phyloP scores from a whole-genome alignment of 2,329 filamentous ascomycete species.

The Mariannaea sp. region DNA sequence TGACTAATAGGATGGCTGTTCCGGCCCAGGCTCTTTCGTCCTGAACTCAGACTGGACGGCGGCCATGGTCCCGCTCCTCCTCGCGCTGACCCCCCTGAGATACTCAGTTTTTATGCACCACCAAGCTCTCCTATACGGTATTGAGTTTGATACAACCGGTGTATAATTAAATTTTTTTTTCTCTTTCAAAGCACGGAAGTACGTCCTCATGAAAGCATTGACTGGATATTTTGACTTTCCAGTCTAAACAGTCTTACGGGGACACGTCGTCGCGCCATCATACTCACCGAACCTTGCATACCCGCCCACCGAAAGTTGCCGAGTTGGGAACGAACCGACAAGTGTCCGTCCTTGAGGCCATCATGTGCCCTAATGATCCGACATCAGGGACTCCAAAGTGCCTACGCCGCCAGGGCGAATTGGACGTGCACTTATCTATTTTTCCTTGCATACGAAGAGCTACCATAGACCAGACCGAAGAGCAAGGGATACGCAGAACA shows the following conservation, averaged over 20 bases:
- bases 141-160: not conserved
- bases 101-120: slow-evolving; percentile 16
- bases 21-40: slow-evolving; percentile 31
- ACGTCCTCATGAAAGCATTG: too few species aligned
- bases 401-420: slow-evolving; percentile 10
- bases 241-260: slow-evolving; percentile 14
- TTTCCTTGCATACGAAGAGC: not conserved
- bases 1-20: slow-evolving; percentile 31
- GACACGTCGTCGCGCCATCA: not conserved
- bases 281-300: slow-evolving; percentile 22
- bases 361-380: slow-evolving; percentile 31
- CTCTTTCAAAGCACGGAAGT: too few species aligned
- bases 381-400: slow-evolving; percentile 15
- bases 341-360: slow-evolving; percentile 20
- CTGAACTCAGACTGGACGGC: slow-evolving; percentile 34
- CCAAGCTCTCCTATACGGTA: not conserved
- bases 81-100: slow-evolving; percentile 17
- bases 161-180: too few species aligned
- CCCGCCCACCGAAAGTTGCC: slow-evolving; percentile 14
- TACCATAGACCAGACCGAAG: not conserved
- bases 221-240: not conserved
- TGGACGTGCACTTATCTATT: slow-evolving; percentile 7
- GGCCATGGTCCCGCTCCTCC: slow-evolving; percentile 19
- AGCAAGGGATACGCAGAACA: not conserved
- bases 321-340: slow-evolving; percentile 27